Evolutionary conservation across 352 stramenopile species (phyloP).

Genomic region (Phytophthora niederhauseri): DNA sequence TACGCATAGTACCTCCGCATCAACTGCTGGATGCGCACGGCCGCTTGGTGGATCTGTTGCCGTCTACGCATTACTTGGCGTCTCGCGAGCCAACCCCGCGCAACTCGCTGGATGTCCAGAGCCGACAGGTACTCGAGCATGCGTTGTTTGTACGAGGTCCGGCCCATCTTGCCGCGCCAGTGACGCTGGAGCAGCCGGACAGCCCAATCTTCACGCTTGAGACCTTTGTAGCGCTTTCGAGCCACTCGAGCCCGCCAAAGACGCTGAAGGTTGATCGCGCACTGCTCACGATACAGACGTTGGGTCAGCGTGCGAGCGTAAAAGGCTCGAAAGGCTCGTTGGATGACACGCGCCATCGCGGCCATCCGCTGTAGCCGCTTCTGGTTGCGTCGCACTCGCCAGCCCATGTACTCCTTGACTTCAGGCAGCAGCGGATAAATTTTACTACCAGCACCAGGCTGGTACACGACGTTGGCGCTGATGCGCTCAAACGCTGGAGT

Average conservation of each 20-base stretch:
- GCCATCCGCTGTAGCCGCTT: constrained; percentile 92
- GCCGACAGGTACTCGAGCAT: constrained; percentile 81
- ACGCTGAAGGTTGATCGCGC: constrained; percentile 89
- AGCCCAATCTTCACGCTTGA: constrained; percentile 91
- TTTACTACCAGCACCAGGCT: constrained; percentile 78
- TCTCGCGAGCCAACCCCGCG: constrained; percentile 79
- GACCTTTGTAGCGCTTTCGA: constrained; percentile 68
- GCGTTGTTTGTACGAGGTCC: constrained; percentile 77
- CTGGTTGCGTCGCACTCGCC: constrained; percentile 94
- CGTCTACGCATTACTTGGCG: constrained; percentile 60
- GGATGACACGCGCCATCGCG: constrained; percentile 83
- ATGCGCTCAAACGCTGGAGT: constrained; percentile 89
- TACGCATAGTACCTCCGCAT: too few species aligned
- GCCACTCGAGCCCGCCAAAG: constrained; percentile 87
- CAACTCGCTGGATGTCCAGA: constrained; percentile 87
- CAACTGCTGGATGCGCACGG: constrained; percentile 81
- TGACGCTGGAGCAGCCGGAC: constrained; percentile 91
- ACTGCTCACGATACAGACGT: constrained; percentile 75
- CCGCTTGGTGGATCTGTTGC: constrained; percentile 53
- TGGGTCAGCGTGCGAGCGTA: constrained; percentile 84
- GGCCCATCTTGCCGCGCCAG: constrained; percentile 91
- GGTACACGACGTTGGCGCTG: constrained; percentile 87
- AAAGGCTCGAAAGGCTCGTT: constrained; percentile 91
- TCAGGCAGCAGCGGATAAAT: constrained; percentile 90
- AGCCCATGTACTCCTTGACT: constrained; percentile 97